A percentile compares a stretch with the other conserved stretches of the same genome.
Conservation (phyloP, 192 early-diverging fungal genomes). For the Coemansia sp. region DNA sequence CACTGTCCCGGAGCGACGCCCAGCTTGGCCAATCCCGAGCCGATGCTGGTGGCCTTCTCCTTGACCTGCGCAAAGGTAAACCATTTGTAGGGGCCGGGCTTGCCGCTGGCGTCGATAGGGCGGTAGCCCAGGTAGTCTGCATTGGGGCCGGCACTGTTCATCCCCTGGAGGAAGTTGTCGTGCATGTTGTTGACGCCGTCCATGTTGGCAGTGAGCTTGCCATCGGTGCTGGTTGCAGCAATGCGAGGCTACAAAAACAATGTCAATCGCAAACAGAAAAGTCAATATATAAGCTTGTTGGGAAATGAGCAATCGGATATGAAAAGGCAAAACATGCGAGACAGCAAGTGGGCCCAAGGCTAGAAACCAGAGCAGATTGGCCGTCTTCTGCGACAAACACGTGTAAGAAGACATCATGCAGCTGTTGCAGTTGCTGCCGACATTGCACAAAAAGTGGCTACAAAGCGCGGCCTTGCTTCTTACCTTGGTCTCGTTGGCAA, state of each 20-base stretch:
- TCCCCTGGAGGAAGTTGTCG: constrained; percentile 42
- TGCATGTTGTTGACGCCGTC: constrained; percentile 48
- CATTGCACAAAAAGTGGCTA: too few species aligned
- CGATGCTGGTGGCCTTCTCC: constrained; percentile 58
- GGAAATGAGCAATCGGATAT: too few species aligned
- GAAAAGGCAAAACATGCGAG: too few species aligned
- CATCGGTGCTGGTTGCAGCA: constrained; percentile 21
- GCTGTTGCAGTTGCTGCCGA: too few species aligned
- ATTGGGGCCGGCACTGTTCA: constrained; percentile 31
- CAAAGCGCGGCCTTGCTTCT: too few species aligned
- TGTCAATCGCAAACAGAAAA: too few species aligned
- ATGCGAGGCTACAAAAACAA: constrained; percentile 25
- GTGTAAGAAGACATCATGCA: too few species aligned
- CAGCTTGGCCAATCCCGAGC: constrained; percentile 74
- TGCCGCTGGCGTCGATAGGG: constrained; percentile 29
- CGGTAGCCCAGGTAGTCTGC: constrained; percentile 37
- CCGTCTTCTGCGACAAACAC: too few species aligned
- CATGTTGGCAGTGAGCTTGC: constrained; percentile 19
- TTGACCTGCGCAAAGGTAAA: constrained; percentile 69
- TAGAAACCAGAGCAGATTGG: too few species aligned
- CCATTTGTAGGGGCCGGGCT: constrained; percentile 74
- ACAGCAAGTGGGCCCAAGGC: too few species aligned
- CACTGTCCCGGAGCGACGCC: constrained; percentile 59
- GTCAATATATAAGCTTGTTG: not conserved
- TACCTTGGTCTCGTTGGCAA: constrained; percentile 38